Conservation (phyloP, 2,329 filamentous ascomycete genomes). For the Aspergillus intermedius region DNA sequence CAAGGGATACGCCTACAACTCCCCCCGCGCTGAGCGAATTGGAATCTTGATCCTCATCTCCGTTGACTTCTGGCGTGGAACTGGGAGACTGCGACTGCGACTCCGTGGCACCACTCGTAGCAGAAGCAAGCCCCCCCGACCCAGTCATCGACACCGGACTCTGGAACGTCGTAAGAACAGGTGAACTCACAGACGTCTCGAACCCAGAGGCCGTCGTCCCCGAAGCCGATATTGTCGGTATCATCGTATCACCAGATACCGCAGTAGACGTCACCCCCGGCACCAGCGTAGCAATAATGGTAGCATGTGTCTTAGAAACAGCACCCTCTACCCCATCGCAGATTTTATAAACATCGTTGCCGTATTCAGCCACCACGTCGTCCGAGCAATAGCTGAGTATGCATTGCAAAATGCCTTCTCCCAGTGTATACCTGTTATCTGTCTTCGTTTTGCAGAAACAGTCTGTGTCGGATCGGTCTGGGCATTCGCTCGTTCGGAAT, state of each 20-base stretch:
- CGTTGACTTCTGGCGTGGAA: slow-evolving; percentile 9
- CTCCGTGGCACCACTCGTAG: slow-evolving; percentile 1
- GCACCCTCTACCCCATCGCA: slow-evolving; percentile 43
- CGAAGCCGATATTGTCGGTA: slow-evolving; percentile 1
- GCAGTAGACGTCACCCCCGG: slow-evolving; percentile 8
- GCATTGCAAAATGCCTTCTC: slow-evolving; percentile 66
- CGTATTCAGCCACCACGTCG: slow-evolving; percentile 29
- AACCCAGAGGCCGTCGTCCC: slow-evolving; percentile 3
- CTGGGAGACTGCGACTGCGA: slow-evolving; percentile 4
- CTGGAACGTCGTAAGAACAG: slow-evolving; percentile 10
- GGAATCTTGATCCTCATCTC: background rate
- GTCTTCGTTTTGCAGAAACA: slow-evolving; percentile 60
- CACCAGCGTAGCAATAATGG: slow-evolving; percentile 31
- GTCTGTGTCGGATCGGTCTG: slow-evolving; percentile 46
- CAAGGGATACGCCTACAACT: slow-evolving; percentile 32
- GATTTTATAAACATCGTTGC: slow-evolving; percentile 48
- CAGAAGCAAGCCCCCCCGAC: background rate
- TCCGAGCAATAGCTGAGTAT: slow-evolving; percentile 53
- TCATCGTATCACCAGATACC: background rate
- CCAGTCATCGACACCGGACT: slow-evolving; percentile 11
- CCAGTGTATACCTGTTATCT: slow-evolving; percentile 58
- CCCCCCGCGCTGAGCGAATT: slow-evolving; percentile 21
- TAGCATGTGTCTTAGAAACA: slow-evolving; percentile 28
- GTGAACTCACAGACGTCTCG: slow-evolving; percentile 4
- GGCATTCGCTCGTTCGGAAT: slow-evolving; percentile 48